Base-by-base conservation (phyloP, 1,284 basidiomycete species). In the Heterobasidion occidentale region DNA sequence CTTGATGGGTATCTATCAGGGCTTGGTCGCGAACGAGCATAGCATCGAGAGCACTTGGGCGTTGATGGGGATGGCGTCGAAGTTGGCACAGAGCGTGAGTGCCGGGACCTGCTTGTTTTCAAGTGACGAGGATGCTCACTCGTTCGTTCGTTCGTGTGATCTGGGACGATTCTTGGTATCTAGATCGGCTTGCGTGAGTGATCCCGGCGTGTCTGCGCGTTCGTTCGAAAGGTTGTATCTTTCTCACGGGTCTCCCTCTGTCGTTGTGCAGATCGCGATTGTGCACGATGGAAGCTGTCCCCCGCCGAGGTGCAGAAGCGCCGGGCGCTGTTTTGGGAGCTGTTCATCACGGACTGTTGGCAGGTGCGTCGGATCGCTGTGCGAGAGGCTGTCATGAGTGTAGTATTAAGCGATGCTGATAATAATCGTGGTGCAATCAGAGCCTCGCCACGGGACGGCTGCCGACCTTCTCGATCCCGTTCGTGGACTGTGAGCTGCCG, bases 1-100 rank as follows among this genome's bases (percentile, higher is more conserved):
- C 36, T 64, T 88, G 52, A 80, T 88, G 73, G 84, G 74, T 0
- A 84, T 88, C 50, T 88, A 85, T 61, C 81, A 87, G 64, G 86
- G 78, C 2, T 61, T 84, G 48, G 52, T 54, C 19, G 58, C 49
- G 15, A 42, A 51, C 36, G 52, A 50, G 53, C 55, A 55, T 51
- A 79, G 77, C 50, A 78, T 83, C 45, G 84, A 85, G 66, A 76
- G 72, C 49, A 82, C 75, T 2, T 87, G 83, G 76, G 68, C 77
- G 60, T 75, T 77, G 61, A 70, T 79, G 17, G 83, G 83, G 1
- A 71, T 79, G 38, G 83, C 79, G 0, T 76, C 81, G 42, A 77
- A 81, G 60, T 65, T 85, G 46, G 79, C 76, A 7, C 75, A 80
- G 53, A 78, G 79, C 66, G 85, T 87, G 62, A 63, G 74, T 71